Evolutionary conservation across 345 rosid genomes (phyloP), one percentile per base, ranked within the genome.

Genomic region (Isatis tinctoria): DNA sequence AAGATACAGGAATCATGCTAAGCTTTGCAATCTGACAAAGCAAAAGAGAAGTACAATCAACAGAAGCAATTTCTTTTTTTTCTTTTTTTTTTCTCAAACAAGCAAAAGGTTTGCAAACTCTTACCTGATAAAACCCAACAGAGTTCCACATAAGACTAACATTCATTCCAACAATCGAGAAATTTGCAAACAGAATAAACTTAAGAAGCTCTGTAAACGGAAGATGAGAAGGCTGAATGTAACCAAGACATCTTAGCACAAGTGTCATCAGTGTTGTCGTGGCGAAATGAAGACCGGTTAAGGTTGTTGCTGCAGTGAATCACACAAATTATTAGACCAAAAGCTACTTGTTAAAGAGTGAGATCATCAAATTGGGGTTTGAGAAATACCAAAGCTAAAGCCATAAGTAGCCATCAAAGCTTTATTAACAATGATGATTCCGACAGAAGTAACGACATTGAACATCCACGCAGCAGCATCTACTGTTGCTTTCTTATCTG

Each of bases 391-490:
- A 69, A 90, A 92, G 78, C 88, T 93, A 75, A 85, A 90, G 45
- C 96, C 97, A 77, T 93, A 90, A 16, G 89, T 88, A 70, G 97
- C 97, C 97, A 90, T 90, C 66, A 93, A 81, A 13, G 93, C 97
- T 85, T 93, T 90, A 83, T 93, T 90, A 73, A 90, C 91, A 41
- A 90, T 85, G 66, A 93, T 93, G 53, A 93, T 83, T 69, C 96
- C 98, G 72, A 95, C 99, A 58, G 97, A 95, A 51, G 99, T 88
- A 82, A 92, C 99, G 24, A 95, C 90, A 85, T 95, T 95, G 87
- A 95, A 95, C 92, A 88, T 84, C 99, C 99, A 95, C 45, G 97
- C 92, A 78, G 92, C 96, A n/a, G 88, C 90, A 87, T 95, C 99
- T 27, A 80, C 81, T 9, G 93, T 83, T 62, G 97, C 95, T 77